These are phyloP conservation scores for Lactuca saligna DNA, from an alignment of 129 eudicot genomes.

Conservation along the genomic window DNA sequence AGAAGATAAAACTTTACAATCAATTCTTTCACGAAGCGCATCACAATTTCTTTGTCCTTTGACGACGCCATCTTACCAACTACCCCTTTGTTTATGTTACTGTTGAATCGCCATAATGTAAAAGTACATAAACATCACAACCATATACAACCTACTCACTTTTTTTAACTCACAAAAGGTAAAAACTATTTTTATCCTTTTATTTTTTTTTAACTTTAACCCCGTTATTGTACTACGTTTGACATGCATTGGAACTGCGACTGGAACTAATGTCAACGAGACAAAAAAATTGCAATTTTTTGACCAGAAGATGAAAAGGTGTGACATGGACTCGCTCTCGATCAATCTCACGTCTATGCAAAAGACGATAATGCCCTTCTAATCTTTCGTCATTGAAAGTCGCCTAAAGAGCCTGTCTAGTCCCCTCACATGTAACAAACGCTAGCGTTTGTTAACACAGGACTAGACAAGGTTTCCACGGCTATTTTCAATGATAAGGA, in stretches of 20 bases:
- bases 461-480: too few species aligned
- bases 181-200: too few species aligned
- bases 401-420: neutral
- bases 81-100: conserved; percentile 16
- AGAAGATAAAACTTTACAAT: conserved; percentile 25
- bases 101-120: conserved; percentile 1
- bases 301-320: too few species aligned
- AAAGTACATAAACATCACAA: conserved; percentile 1
- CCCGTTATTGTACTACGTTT: too few species aligned
- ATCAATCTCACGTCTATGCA: too few species aligned
- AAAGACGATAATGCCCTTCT: too few species aligned
- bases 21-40: conserved; percentile 14
- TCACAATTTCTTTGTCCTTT: conserved; percentile 8
- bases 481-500: too few species aligned
- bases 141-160: neutral
- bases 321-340: too few species aligned
- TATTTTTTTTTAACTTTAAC: too few species aligned
- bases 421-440: neutral
- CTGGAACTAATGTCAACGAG: neutral
- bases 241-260: neutral
- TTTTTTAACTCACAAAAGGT: too few species aligned
- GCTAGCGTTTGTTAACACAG: too few species aligned
- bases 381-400: neutral
- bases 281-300: too few species aligned
- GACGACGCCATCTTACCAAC: conserved; percentile 6